Base-by-base conservation (phyloP, 495 filamentous ascomycete genomes). In the Tuber calosporum region DNA sequence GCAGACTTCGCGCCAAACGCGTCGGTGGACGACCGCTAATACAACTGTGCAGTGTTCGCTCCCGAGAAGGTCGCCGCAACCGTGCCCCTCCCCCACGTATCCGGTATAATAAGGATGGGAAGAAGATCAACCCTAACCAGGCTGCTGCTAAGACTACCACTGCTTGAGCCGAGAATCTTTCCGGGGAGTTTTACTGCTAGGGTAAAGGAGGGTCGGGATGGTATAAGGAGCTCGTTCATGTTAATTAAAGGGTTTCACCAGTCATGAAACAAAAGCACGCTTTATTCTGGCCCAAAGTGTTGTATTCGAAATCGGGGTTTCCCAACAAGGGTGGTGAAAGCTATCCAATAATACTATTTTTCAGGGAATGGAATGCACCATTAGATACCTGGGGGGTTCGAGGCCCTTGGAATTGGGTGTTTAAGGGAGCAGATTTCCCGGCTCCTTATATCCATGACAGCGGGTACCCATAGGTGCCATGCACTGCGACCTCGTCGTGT, bases 71-170 rank as follows among this genome's bases (percentile, higher is more conserved):
- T 79, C 93, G 95, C 84, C 94, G 96, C 85, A 99, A 99, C 91
- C 91, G 95, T 85, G 95, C 95, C 82, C 95, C 95, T 80, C 95
- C 95, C 80, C 95, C 95, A 82, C 88, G 95, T 80, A 93, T 98
- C 82, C 88, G 95, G 79, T 99, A 96, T 91, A 99, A 99, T 90
- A 98, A 98, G 90, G 95, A 99, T 84, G 95, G 95, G 87, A 99
- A 99, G 92, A 99, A 98, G 90, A 89, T 99, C 84, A 92, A 89
- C 86, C 94, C 96, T 74, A 93, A 92, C 84, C 91, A 94, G 84
- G 89, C 90, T 75, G 81, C 78, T 30, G 87, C 86, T 66, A 90
- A 90, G 86, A 86, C 86, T 82, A 69, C 80, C 19, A 72, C 76
- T 41, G 71, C 76, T 67, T 78, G 77, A 78, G 34, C 34, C 26